A percentile compares a stretch with the other conserved stretches of the same genome.
Conservation (phyloP, 768 basidiomycete genomes). For the Paxillus ammoniavirescens region DNA sequence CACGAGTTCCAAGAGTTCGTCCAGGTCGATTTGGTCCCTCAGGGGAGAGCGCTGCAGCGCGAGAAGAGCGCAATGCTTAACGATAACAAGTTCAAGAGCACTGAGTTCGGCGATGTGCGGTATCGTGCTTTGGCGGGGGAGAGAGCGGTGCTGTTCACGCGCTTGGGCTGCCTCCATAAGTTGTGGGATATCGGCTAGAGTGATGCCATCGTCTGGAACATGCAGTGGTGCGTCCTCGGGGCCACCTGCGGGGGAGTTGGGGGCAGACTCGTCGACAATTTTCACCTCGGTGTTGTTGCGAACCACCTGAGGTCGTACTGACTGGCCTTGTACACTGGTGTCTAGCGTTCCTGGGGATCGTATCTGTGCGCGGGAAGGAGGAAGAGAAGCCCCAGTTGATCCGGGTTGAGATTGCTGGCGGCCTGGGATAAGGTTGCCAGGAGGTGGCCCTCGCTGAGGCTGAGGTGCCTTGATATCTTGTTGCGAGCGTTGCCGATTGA, state of each 20-base stretch:
- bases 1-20: constrained; percentile 90
- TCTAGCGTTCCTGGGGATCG: constrained; percentile 38
- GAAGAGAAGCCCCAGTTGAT: constrained; percentile 27
- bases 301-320: constrained; percentile 63
- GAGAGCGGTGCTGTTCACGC: constrained; percentile 80
- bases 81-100: constrained; percentile 81
- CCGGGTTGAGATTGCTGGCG: constrained; percentile 34
- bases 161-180: constrained; percentile 91
- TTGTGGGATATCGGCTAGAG: constrained; percentile 92
- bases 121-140: constrained; percentile 73
- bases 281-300: constrained; percentile 84
- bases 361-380: constrained; percentile 36
- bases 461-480: constrained; percentile 40
- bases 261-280: constrained; percentile 81
- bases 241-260: constrained; percentile 65
- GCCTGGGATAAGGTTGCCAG: constrained; percentile 35
- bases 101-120: constrained; percentile 84
- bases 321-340: constrained; percentile 42
- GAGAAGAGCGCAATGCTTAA: constrained; percentile 89
- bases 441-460: constrained; percentile 37
- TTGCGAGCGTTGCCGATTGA: constrained; percentile 46
- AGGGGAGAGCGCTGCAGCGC: constrained; percentile 76
- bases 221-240: constrained; percentile 38
- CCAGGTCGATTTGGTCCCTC: constrained; percentile 81
- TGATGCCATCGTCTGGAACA: constrained; percentile 76